Percentiles rank a stretch among this genome's conserved stretches.
phyloP scores from a whole-genome alignment of 331 rosid species.

The Rhamnella rubrinervis region DNA sequence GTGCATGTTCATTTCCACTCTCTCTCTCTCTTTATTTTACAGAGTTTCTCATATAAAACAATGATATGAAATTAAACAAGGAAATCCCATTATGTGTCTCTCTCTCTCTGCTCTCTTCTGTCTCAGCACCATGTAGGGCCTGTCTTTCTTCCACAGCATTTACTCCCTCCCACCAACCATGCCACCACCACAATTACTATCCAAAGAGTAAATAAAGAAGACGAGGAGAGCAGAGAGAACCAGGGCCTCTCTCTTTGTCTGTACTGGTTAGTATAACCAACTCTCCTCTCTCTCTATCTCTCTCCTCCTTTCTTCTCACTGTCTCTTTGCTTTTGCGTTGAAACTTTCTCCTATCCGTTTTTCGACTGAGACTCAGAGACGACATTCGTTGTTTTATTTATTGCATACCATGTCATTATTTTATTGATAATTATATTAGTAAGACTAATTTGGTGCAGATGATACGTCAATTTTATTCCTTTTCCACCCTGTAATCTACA shows the following conservation, averaged over 20 bases:
- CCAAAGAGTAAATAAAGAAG: not conserved
- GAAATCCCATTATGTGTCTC: conserved; percentile 28
- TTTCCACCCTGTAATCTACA: not conserved
- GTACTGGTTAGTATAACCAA: not conserved
- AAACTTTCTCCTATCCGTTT: conserved; percentile 43
- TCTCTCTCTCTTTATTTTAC: conserved; percentile 9
- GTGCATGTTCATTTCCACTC: conserved; percentile 59
- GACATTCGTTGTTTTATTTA: conserved; percentile 26
- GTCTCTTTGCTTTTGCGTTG: conserved; percentile 10
- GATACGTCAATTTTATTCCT: conserved; percentile 13
- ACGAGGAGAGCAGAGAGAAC: not conserved
- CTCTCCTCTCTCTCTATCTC: conserved; percentile 2
- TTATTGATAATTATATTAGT: not conserved
- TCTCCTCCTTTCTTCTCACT: not conserved
- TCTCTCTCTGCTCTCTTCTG: conserved; percentile 6
- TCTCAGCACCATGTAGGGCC: conserved; percentile 48
- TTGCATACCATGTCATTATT: not conserved
- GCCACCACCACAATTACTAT: conserved; percentile 31
- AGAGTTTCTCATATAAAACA: conserved; percentile 16
- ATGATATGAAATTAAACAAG: conserved; percentile 40
- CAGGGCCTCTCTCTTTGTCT: conserved; percentile 16
- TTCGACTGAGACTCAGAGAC: conserved; percentile 33
- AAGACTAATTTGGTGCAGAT: conserved; percentile 3
- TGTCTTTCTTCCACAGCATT: conserved; percentile 49
- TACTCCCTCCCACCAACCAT: conserved; percentile 73